These are phyloP conservation scores for Cylindrotheca closterium DNA, from an alignment of 108 stramenopile genomes.

Conservation along the genomic window DNA sequence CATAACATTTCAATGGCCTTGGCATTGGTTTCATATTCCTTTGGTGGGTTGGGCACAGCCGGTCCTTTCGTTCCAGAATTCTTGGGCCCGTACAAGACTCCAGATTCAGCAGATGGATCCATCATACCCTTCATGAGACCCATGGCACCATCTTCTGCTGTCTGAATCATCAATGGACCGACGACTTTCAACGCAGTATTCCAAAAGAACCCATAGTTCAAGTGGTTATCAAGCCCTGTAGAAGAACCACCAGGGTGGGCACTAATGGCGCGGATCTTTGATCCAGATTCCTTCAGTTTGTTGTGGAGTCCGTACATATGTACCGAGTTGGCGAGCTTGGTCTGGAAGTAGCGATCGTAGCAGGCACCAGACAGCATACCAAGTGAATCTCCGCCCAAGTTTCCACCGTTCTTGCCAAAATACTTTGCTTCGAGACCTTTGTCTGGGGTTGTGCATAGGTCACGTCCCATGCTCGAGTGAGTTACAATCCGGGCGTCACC, in stretches of 20 bases:
- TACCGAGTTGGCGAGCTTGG: constrained; percentile 61
- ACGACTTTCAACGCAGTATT: not conserved
- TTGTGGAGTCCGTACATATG: constrained; percentile 45
- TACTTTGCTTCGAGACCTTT: constrained; percentile 46
- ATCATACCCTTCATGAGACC: constrained; percentile 16
- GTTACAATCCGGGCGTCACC: constrained; percentile 57
- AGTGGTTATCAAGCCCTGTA: not conserved
- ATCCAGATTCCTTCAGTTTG: constrained; percentile 18
- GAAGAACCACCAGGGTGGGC: constrained; percentile 10
- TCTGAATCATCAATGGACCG: constrained; percentile 4
- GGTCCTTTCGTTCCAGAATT: no score
- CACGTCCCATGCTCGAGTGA: constrained; percentile 31
- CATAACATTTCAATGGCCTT: constrained; percentile 15
- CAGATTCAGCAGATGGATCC: not conserved
- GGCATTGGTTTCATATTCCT: not conserved
- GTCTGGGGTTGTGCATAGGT: constrained; percentile 10
- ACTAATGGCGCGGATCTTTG: constrained; percentile 8
- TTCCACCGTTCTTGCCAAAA: constrained; percentile 41
- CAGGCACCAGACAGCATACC: constrained; percentile 1
- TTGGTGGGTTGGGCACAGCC: not conserved
- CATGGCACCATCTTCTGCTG: constrained; percentile 31
- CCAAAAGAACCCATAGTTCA: not conserved
- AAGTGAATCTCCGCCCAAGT: constrained; percentile 39
- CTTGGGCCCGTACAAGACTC: constrained; percentile 16
- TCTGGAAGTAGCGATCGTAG: constrained; percentile 50